Evolutionary conservation across 306 rosid species (phyloP).

Genomic region (Betula pendula): DNA sequence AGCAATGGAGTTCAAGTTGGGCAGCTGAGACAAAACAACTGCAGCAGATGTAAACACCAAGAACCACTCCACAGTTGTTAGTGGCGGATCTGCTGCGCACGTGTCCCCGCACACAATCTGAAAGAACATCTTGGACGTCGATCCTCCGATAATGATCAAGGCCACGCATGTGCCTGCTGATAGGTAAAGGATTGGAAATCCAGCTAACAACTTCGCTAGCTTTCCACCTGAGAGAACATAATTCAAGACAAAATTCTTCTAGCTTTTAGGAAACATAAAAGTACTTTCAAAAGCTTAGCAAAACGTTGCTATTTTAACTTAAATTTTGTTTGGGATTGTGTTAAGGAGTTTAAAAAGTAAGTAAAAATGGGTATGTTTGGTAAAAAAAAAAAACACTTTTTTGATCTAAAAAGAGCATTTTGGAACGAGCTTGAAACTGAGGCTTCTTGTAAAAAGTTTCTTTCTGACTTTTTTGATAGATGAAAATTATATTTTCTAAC

Average conservation of each 20-base stretch:
- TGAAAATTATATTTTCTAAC: too few species aligned
- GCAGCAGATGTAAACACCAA: constrained; percentile 46
- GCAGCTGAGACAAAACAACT: constrained; percentile 46
- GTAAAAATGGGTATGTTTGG: too few species aligned
- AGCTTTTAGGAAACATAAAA: too few species aligned
- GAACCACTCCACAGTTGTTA: constrained; percentile 49
- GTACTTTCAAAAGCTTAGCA: too few species aligned
- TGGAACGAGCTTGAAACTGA: too few species aligned
- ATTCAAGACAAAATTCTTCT: background rate
- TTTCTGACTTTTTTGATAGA: too few species aligned
- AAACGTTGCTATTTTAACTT: too few species aligned
- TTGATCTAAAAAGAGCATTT: too few species aligned
- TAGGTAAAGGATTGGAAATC: constrained; percentile 43
- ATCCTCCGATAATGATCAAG: constrained; percentile 47
- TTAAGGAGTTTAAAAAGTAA: too few species aligned
- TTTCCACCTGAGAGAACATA: constrained; percentile 30
- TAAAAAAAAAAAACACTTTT: too few species aligned
- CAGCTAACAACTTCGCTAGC: constrained; percentile 24
- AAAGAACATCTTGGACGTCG: constrained; percentile 26
- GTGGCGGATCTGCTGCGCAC: constrained; percentile 26
- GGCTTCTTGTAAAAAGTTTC: too few species aligned
- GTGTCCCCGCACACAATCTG: constrained; percentile 34
- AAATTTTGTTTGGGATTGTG: too few species aligned
- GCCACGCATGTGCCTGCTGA: constrained; percentile 46
- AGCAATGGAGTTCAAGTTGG: constrained; percentile 57